Conservation (phyloP, 768 basidiomycete genomes). For the Macrocybe gigantea region DNA sequence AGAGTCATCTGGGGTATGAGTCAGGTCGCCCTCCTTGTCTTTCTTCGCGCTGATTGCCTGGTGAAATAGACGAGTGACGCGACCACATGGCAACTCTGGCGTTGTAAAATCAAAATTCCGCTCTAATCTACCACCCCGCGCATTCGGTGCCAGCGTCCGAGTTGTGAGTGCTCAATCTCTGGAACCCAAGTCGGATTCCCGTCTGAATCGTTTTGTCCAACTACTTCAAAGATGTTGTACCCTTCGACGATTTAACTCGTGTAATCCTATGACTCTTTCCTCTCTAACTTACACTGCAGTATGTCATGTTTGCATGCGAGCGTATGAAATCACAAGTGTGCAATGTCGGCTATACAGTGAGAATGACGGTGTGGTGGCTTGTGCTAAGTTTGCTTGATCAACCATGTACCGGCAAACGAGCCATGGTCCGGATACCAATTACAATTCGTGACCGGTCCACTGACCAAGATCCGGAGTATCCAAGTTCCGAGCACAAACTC, state of each 20-base stretch:
- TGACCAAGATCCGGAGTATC: too few relatives aligned
- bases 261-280: conserved; percentile 25
- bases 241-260: conserved; percentile 72
- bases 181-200: neutral
- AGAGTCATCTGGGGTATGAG: conserved; percentile 94
- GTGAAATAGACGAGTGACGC: conserved; percentile 70
- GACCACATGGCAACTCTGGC: conserved; percentile 91
- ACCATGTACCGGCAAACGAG: too few relatives aligned
- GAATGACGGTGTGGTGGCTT: too few relatives aligned
- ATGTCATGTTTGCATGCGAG: conserved; percentile 37
- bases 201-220: neutral
- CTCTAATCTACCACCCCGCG: conserved; percentile 89
- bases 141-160: conserved; percentile 90
- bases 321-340: conserved; percentile 11
- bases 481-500: too few relatives aligned
- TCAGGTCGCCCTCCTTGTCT: conserved; percentile 6
- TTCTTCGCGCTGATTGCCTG: neutral
- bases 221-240: conserved; percentile 72
- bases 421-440: too few relatives aligned
- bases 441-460: too few relatives aligned
- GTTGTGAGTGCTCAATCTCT: conserved; percentile 52
- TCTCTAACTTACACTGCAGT: conserved; percentile 38
- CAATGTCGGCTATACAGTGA: neutral
- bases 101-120: conserved; percentile 97
- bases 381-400: too few relatives aligned